Evolutionary conservation across 192 early-diverging fungal genomes (phyloP).

Genomic region (Coemansia sp.): DNA sequence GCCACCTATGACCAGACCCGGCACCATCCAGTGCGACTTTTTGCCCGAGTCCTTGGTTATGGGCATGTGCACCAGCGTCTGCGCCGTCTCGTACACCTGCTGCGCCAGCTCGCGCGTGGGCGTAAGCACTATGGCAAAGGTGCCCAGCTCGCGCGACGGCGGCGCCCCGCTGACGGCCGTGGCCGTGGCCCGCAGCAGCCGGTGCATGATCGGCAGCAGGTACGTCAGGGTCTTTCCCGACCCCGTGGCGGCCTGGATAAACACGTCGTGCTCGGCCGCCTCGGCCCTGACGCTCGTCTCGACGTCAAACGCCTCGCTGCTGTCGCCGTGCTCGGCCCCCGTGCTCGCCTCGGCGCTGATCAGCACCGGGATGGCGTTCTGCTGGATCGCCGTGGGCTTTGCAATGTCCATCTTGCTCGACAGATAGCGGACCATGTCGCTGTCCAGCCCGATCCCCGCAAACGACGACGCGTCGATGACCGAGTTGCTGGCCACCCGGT

Average conservation of each 20-base stretch:
- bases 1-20: conserved; percentile 77
- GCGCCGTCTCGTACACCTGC: conserved; percentile 81
- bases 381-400: conserved; percentile 86
- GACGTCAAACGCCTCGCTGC: conserved; percentile 34
- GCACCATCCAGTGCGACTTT: conserved; percentile 73
- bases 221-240: conserved; percentile 97
- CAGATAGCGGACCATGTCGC: conserved; percentile 66
- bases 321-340: not conserved
- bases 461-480: conserved; percentile 58
- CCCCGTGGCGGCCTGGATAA: conserved; percentile 94
- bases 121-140: conserved; percentile 85
- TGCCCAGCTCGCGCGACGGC: conserved; percentile 71
- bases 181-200: conserved; percentile 66
- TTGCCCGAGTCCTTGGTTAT: conserved; percentile 33
- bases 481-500: conserved; percentile 40
- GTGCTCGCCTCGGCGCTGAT: conserved; percentile 19
- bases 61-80: conserved; percentile 61
- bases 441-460: conserved; percentile 70
- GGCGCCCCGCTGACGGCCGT: conserved; percentile 23
- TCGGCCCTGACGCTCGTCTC: conserved; percentile 36
- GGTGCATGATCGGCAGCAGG: conserved; percentile 87
- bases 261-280: conserved; percentile 62
- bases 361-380: conserved; percentile 73
- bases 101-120: conserved; percentile 98
- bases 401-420: conserved; percentile 66